These are phyloP conservation scores for Ustilago loliicola DNA, from an alignment of 1,284 basidiomycete genomes.

Conservation along the genomic window DNA sequence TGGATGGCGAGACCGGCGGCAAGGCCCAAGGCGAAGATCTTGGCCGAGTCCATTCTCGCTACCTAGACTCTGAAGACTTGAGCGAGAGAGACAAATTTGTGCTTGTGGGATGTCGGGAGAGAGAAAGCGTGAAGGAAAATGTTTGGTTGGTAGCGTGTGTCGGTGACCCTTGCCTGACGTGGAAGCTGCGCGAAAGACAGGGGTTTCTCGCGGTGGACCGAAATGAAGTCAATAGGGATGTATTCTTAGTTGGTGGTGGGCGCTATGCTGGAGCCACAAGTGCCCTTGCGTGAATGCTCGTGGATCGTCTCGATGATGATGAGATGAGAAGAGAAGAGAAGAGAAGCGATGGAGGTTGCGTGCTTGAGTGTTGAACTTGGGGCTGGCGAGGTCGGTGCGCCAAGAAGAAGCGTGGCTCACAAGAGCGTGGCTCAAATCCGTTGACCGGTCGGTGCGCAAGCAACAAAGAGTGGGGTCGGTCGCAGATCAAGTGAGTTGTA, in stretches of 20 bases:
- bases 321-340: neutral
- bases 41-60: slow-evolving; percentile 44
- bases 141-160: neutral
- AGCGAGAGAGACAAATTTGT: neutral
- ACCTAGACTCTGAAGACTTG: neutral
- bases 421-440: neutral
- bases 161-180: slow-evolving; percentile 21
- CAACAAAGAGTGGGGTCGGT: neutral
- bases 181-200: slow-evolving; percentile 17
- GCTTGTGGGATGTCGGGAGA: neutral
- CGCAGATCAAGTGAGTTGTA: neutral
- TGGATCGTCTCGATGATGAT: neutral
- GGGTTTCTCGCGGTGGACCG: neutral
- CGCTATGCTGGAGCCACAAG: neutral
- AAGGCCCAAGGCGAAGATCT: slow-evolving; percentile 50
- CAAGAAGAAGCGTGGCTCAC: slow-evolving; percentile 7
- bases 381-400: neutral
- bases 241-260: neutral
- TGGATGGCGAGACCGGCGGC: slow-evolving; percentile 45
- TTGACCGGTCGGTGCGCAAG: slow-evolving; percentile 28
- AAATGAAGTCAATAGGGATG: slow-evolving; percentile 10
- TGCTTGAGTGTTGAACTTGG: too few species aligned
- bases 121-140: neutral
- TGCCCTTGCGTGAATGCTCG: neutral
- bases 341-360: neutral